Evolutionary conservation across 805 yeast genomes (phyloP).

Genomic region (Candida palmyrensis): DNA sequence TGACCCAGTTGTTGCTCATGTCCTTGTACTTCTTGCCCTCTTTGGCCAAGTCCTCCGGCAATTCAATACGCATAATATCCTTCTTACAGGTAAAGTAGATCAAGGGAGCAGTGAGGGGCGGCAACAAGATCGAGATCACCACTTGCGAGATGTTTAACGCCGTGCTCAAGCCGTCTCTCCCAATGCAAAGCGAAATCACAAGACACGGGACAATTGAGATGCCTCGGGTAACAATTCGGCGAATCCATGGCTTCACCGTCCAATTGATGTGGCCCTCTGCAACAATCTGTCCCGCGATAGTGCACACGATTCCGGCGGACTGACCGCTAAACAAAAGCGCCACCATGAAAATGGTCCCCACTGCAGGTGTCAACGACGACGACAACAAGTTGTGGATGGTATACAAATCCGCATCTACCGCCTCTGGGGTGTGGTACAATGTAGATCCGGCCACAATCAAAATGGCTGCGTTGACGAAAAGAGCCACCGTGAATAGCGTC

Average conservation of each 20-base stretch:
- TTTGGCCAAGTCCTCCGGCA: slow-evolving; percentile 12
- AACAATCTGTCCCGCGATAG: slow-evolving; percentile 90
- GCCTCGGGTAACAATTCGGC: slow-evolving; percentile 71
- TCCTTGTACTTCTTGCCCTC: slow-evolving; percentile 32
- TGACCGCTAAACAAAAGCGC: slow-evolving; percentile 84
- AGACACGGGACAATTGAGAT: slow-evolving; percentile 82
- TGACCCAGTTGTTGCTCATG: slow-evolving; percentile 60
- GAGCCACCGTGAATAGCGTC: slow-evolving; percentile 73
- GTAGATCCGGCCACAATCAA: slow-evolving; percentile 79
- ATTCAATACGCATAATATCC: slow-evolving; percentile 59
- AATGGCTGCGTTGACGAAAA: slow-evolving; percentile 83
- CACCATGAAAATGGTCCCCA: slow-evolving; percentile 79
- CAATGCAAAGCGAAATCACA: slow-evolving; percentile 63
- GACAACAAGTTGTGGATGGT: slow-evolving; percentile 66
- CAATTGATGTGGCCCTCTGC: slow-evolving; percentile 87
- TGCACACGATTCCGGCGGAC: slow-evolving; percentile 89
- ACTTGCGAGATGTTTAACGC: slow-evolving; percentile 88
- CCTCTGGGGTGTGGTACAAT: slow-evolving; percentile 63
- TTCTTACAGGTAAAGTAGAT: slow-evolving; percentile 74
- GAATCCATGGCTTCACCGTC: slow-evolving; percentile 73
- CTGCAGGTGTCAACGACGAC: slow-evolving; percentile 59
- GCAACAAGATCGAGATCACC: slow-evolving; percentile 72
- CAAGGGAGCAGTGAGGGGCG: slow-evolving; percentile 81
- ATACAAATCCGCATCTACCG: slow-evolving; percentile 76
- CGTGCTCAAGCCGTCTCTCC: slow-evolving; percentile 62